Conservation (phyloP, 805 yeast species). For the Lipomyces spencermartinsiae region DNA sequence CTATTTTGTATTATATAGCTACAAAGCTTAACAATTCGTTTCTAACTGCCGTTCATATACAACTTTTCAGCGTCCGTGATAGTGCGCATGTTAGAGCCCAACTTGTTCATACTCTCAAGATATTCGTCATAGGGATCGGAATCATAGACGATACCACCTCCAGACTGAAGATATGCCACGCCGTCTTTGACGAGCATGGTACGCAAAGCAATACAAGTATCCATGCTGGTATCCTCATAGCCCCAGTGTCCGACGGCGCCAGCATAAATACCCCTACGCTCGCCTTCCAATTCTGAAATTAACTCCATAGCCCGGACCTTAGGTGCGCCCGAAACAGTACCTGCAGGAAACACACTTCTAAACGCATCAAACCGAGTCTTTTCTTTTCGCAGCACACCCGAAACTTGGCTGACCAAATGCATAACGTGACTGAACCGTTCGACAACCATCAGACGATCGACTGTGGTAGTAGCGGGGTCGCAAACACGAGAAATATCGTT, state of each 20-base stretch:
- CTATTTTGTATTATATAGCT: neutral
- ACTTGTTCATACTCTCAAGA: slow-evolving; percentile 94
- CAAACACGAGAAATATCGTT: slow-evolving; percentile 97
- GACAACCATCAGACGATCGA: slow-evolving; percentile 85
- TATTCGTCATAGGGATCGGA: slow-evolving; percentile 96
- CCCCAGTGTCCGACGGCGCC: slow-evolving; percentile 99
- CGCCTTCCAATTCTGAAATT: slow-evolving; percentile 85
- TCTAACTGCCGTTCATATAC: slow-evolving; percentile 60
- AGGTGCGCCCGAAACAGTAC: slow-evolving; percentile 98
- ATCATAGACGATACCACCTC: slow-evolving; percentile 97
- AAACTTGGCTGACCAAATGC: slow-evolving; percentile 93
- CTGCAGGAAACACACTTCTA: slow-evolving; percentile 98
- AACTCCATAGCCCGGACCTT: slow-evolving; percentile 96
- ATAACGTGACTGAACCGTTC: slow-evolving; percentile 96
- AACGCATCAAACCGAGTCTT: slow-evolving; percentile 95
- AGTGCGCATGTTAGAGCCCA: slow-evolving; percentile 90
- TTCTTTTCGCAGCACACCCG: slow-evolving; percentile 84
- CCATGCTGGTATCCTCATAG: slow-evolving; percentile 92
- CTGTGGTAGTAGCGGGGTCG: slow-evolving; percentile 80
- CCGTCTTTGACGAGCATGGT: slow-evolving; percentile 96
- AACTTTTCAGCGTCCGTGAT: slow-evolving; percentile 88
- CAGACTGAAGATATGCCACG: slow-evolving; percentile 92
- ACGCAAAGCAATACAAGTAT: slow-evolving; percentile 95
- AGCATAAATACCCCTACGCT: slow-evolving; percentile 95
- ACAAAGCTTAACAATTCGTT: slow-evolving; percentile 4